Conservation (phyloP, 306 rosid species). For the Fragaria iinumae region DNA sequence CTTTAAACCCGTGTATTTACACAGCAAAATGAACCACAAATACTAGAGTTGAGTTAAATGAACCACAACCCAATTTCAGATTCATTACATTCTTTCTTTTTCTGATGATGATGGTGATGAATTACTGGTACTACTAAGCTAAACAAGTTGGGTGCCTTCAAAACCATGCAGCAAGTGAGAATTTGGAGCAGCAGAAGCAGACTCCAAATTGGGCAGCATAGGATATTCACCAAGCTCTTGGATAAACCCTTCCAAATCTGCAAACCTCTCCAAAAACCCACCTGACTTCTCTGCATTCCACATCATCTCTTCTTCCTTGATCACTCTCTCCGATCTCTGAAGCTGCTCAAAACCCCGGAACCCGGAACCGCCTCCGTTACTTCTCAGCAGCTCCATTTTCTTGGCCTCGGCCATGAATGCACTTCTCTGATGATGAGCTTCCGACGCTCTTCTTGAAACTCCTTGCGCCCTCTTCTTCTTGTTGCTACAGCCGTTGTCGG, state of each 20-base stretch:
- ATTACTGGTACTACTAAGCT: neutral
- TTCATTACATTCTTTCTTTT: neutral
- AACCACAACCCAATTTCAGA: constrained; percentile 17
- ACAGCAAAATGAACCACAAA: neutral
- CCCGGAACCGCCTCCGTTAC: neutral
- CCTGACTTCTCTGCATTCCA: constrained; percentile 46
- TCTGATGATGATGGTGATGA: neutral
- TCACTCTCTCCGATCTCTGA: constrained; percentile 28
- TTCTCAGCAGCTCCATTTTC: constrained; percentile 31
- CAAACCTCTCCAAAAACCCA: constrained; percentile 58
- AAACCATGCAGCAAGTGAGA: constrained; percentile 52
- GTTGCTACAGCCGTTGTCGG: constrained; percentile 21
- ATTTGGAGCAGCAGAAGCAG: neutral
- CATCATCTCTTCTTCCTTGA: constrained; percentile 41
- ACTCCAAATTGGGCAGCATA: constrained; percentile 44
- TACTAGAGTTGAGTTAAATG: constrained; percentile 11
- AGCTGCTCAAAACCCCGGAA: constrained; percentile 30
- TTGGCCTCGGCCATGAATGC: constrained; percentile 6
- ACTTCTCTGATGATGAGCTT: constrained; percentile 12
- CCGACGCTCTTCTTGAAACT: neutral
- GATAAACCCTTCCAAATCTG: constrained; percentile 75
- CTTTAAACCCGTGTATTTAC: constrained; percentile 12
- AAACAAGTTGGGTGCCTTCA: constrained; percentile 48
- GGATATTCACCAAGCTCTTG: constrained; percentile 63
- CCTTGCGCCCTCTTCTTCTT: constrained; percentile 15